Evolutionary conservation across 169 alveolate genomes (phyloP).

Genomic region (Plasmodium vinckei): DNA sequence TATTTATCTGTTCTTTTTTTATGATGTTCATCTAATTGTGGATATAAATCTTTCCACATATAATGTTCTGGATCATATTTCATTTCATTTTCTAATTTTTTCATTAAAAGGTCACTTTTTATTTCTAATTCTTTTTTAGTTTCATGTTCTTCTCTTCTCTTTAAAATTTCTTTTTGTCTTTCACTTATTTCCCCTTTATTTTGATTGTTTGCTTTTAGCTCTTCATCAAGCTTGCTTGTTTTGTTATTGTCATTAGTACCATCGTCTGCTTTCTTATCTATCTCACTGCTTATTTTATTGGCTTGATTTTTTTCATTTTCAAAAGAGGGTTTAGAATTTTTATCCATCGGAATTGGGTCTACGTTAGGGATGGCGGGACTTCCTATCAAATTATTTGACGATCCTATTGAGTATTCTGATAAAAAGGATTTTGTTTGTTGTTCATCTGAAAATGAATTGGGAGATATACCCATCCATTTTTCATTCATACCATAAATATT

Average conservation of each 20-base stretch:
- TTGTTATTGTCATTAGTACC: not conserved
- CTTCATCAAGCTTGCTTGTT: not conserved
- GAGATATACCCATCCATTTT: conserved; percentile 73
- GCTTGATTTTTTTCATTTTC: not conserved
- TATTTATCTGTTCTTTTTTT: conserved; percentile 66
- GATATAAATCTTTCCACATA: conserved; percentile 76
- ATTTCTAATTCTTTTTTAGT: conserved; percentile 55
- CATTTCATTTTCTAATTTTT: conserved; percentile 75
- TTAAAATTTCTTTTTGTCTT: conserved; percentile 31
- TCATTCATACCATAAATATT: conserved; percentile 66
- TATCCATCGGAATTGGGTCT: not conserved
- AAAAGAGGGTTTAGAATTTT: not conserved
- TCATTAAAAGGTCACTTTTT: conserved; percentile 52
- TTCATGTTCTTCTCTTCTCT: conserved; percentile 61
- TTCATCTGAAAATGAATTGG: conserved; percentile 48
- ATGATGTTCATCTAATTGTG: conserved; percentile 60
- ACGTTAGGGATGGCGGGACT: not conserved
- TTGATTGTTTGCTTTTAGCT: not conserved
- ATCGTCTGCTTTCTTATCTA: not conserved
- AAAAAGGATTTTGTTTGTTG: conserved; percentile 12
- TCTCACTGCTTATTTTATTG: not conserved
- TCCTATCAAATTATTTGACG: conserved; percentile 25
- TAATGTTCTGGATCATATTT: conserved; percentile 75
- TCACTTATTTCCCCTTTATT: not conserved
- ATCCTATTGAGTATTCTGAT: conserved; percentile 25